These are phyloP conservation scores for Inga leiocalycina DNA, from an alignment of 306 rosid species.

Conservation along the genomic window DNA sequence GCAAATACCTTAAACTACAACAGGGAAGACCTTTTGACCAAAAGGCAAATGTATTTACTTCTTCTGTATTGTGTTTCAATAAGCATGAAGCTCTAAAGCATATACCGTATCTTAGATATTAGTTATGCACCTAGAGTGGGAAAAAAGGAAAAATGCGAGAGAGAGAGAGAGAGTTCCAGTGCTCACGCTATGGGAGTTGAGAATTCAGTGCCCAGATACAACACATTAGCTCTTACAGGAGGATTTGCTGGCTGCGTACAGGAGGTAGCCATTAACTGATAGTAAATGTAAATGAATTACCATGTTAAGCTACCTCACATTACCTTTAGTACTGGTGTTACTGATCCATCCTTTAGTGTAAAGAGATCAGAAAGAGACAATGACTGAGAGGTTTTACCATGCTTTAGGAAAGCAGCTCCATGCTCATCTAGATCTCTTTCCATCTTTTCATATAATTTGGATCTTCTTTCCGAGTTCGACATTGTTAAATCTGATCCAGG, in stretches of 20 bases:
- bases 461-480: constrained; percentile 57
- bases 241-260: constrained; percentile 80
- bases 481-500: constrained; percentile 45
- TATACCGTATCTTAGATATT: neutral
- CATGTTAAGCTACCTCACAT: constrained; percentile 1
- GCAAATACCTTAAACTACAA: too few relatives aligned
- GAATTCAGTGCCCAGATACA: constrained; percentile 73
- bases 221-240: constrained; percentile 88
- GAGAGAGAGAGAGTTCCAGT: neutral
- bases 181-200: constrained; percentile 78
- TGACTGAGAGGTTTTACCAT: constrained; percentile 91
- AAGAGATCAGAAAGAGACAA: constrained; percentile 86
- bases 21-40: neutral
- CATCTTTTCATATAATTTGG: constrained; percentile 77
- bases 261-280: constrained; percentile 39
- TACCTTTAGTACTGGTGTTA: constrained; percentile 80
- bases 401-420: constrained; percentile 77
- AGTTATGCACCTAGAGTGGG: neutral
- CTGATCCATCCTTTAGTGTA: constrained; percentile 71
- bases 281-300: constrained; percentile 19
- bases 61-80: neutral
- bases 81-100: neutral
- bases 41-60: neutral
- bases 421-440: constrained; percentile 75
- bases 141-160: neutral